Evolutionary conservation across 1,284 basidiomycete genomes (phyloP).

Genomic region (Moesziomyces aphidis): DNA sequence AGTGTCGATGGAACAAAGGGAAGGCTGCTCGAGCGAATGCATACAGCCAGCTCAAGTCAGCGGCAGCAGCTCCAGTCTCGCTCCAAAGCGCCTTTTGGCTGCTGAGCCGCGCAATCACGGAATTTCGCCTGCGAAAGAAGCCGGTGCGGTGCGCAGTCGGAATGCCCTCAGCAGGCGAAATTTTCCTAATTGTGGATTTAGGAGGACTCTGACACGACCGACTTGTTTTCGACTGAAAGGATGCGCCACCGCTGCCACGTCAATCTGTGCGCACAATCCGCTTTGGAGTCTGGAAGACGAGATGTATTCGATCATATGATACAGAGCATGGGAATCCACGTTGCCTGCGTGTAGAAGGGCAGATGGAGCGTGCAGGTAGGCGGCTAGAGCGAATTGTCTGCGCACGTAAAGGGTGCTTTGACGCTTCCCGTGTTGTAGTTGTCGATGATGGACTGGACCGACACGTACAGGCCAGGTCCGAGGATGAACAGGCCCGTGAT

Average conservation of each 20-base stretch:
- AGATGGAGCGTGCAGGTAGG: too few species aligned
- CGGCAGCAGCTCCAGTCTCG: neutral
- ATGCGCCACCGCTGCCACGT: too few species aligned
- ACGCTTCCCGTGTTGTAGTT: constrained; percentile 64
- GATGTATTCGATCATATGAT: too few species aligned
- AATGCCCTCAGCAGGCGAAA: too few species aligned
- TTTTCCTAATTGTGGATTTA: too few species aligned
- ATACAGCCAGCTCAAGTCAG: neutral
- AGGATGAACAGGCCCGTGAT: constrained; percentile 70
- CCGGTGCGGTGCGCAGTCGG: too few species aligned
- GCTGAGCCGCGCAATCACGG: neutral
- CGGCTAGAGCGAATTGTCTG: constrained; percentile 45
- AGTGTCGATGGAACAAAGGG: neutral
- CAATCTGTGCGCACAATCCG: too few species aligned
- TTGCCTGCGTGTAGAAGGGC: too few species aligned
- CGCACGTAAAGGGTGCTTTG: constrained; percentile 58
- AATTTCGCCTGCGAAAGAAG: neutral
- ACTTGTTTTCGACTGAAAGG: too few species aligned
- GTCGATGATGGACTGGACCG: constrained; percentile 70
- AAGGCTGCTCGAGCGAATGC: neutral
- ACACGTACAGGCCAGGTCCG: constrained; percentile 69
- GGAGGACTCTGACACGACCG: too few species aligned
- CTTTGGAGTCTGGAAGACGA: too few species aligned
- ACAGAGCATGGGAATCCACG: too few species aligned
- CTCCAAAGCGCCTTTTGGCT: neutral